Evolutionary conservation across 768 basidiomycete genomes (phyloP).

Genomic region (Symmetrospora coprosmae): DNA sequence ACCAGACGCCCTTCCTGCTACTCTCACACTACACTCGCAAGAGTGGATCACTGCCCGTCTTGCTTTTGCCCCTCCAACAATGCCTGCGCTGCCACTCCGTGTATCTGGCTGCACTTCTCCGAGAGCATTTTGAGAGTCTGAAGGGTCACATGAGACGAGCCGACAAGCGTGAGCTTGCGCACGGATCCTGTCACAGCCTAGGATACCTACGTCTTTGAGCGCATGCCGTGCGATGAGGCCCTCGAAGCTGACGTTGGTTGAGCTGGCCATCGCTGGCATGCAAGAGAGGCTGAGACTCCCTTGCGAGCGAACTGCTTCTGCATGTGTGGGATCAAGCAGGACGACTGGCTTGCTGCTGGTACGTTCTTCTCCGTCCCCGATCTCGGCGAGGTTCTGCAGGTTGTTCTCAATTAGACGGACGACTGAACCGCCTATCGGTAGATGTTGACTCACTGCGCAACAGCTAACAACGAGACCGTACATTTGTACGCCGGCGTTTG

Average conservation of each 20-base stretch:
- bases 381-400: no score
- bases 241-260: conserved; percentile 49
- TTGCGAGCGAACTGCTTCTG: conserved; percentile 48
- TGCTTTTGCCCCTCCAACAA: background rate
- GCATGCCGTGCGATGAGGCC: background rate
- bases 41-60: no score
- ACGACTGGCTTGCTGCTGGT: conserved; percentile 48
- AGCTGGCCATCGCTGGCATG: conserved; percentile 70
- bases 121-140: background rate
- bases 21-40: no score
- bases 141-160: background rate
- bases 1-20: no score
- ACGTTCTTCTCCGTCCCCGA: conserved; percentile 39
- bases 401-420: no score
- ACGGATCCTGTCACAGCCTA: background rate
- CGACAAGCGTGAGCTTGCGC: background rate
- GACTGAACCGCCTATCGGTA: conserved; percentile 40
- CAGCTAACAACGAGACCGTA: conserved; percentile 73
- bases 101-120: background rate
- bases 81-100: conserved; percentile 3
- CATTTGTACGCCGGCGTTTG: conserved; percentile 85
- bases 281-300: conserved; percentile 66
- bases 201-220: conserved; percentile 12
- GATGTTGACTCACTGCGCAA: conserved; percentile 48
- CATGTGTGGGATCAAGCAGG: conserved; percentile 67